phyloP scores from a whole-genome alignment of 164 flowering plant genomes.

The Magnolia changhungtana region DNA sequence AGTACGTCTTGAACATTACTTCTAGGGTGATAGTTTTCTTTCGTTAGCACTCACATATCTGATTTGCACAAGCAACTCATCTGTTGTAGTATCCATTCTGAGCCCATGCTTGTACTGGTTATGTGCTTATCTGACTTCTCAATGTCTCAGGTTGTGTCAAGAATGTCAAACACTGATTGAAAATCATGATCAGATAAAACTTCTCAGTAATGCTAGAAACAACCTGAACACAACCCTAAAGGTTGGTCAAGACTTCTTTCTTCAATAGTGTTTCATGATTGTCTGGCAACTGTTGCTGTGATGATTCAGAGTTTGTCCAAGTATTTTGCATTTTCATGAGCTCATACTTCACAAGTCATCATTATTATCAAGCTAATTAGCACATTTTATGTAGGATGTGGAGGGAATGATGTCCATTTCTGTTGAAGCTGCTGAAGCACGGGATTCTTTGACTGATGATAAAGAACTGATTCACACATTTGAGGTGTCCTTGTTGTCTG shows the following conservation, averaged over 20 bases:
- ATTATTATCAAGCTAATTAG: not conserved
- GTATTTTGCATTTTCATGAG: not conserved
- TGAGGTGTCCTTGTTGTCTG: slow-evolving; percentile 47
- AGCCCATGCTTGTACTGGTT: not conserved
- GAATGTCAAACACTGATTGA: slow-evolving; percentile 98
- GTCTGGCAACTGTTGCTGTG: not conserved
- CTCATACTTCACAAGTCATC: not conserved
- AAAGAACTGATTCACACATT: slow-evolving; percentile 89
- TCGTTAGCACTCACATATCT: not conserved
- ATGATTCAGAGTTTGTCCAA: not conserved
- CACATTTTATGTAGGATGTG: slow-evolving; percentile 59
- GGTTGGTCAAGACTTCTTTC: slow-evolving; percentile 34
- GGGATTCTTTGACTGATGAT: slow-evolving; percentile 84
- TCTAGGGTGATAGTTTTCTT: not conserved
- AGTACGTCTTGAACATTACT: slow-evolving; percentile 42
- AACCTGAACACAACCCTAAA: slow-evolving; percentile 88
- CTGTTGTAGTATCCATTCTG: not conserved
- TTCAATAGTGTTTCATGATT: not conserved
- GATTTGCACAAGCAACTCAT: not conserved
- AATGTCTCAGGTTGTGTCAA: slow-evolving; percentile 69
- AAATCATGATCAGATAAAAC: slow-evolving; percentile 97
- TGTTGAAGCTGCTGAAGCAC: slow-evolving; percentile 93
- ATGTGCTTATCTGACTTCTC: slow-evolving; percentile 1
- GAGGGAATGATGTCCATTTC: slow-evolving; percentile 99
- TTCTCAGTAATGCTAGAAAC: slow-evolving; percentile 95